Percentiles rank a stretch among this genome's conserved stretches.
phyloP scores from a whole-genome alignment of 2,329 filamentous ascomycete genomes.

The Periconia sp. region DNA sequence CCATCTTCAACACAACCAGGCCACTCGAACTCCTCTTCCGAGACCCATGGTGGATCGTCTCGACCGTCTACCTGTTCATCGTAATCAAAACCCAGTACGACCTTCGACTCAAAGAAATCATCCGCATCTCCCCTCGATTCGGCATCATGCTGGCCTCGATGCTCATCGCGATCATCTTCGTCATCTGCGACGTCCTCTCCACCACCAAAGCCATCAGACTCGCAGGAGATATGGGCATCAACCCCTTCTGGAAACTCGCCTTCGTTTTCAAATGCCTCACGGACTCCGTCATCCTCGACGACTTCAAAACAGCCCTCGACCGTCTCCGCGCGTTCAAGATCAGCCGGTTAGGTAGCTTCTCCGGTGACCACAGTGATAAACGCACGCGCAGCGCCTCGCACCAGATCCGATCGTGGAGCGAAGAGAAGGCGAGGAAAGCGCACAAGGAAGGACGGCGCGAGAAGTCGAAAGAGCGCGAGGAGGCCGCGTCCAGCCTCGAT shows the following conservation, averaged over 20 bases:
- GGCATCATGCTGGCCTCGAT: constrained; percentile 64
- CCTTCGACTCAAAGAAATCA: constrained; percentile 59
- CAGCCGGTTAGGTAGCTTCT: constrained; percentile 41
- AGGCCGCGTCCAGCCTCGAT: neutral
- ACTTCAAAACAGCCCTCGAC: constrained; percentile 64
- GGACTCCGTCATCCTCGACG: constrained; percentile 67
- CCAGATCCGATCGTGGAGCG: constrained; percentile 38
- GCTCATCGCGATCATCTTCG: constrained; percentile 62
- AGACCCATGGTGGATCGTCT: constrained; percentile 71
- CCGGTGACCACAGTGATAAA: constrained; percentile 37
- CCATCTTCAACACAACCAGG: constrained; percentile 57
- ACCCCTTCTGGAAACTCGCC: constrained; percentile 67
- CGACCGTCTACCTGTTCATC: constrained; percentile 61
- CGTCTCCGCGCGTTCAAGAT: constrained; percentile 50
- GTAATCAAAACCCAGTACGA: constrained; percentile 65
- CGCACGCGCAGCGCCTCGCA: constrained; percentile 31
- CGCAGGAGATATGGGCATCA: constrained; percentile 55
- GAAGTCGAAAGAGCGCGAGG: neutral
- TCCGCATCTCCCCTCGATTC: constrained; percentile 65
- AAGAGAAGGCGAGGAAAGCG: constrained; percentile 30
- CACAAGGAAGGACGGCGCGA: neutral
- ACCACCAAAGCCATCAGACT: constrained; percentile 55
- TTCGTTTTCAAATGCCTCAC: constrained; percentile 69
- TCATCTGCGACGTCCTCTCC: constrained; percentile 62
- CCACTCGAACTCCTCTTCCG: constrained; percentile 64